Conservation (phyloP, 768 basidiomycete species). For the Phallus indusiatus region DNA sequence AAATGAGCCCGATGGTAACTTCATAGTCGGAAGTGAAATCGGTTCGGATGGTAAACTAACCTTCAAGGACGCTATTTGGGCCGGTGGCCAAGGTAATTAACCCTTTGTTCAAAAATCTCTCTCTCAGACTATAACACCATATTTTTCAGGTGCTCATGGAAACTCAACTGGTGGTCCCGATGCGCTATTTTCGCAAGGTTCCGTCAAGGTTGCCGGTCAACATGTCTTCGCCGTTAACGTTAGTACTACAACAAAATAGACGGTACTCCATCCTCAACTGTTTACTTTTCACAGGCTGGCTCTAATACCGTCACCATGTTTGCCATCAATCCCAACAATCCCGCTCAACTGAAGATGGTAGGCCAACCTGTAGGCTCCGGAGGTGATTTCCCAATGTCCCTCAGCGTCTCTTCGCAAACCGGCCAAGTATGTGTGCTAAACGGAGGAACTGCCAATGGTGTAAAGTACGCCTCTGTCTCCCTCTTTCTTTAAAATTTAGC, state of each 20-base stretch:
- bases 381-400: constrained; percentile 43
- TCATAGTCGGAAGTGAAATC: constrained; percentile 33
- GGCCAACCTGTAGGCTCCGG: constrained; percentile 34
- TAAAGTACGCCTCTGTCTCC: constrained; percentile 19
- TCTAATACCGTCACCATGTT: constrained; percentile 34
- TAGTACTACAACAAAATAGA: not conserved
- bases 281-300: constrained; percentile 27
- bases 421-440: constrained; percentile 26
- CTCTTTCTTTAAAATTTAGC: not conserved
- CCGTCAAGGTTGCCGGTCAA: constrained; percentile 30
- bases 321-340: constrained; percentile 33
- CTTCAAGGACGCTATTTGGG: constrained; percentile 4
- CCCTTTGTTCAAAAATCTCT: not conserved
- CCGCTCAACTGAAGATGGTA: constrained; percentile 31
- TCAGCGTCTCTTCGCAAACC: constrained; percentile 25
- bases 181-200: constrained; percentile 32
- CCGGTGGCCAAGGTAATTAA: constrained; percentile 2
- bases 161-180: constrained; percentile 28
- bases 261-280: not conserved
- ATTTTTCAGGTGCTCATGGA: constrained; percentile 26
- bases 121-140: not conserved
- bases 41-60: constrained; percentile 27
- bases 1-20: constrained; percentile 38
- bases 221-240: constrained; percentile 30
- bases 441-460: constrained; percentile 27